Evolutionary conservation across 768 basidiomycete species (phyloP), one percentile per base, ranked within the genome.

Genomic region (Tylopilus rubrobrunneus): DNA sequence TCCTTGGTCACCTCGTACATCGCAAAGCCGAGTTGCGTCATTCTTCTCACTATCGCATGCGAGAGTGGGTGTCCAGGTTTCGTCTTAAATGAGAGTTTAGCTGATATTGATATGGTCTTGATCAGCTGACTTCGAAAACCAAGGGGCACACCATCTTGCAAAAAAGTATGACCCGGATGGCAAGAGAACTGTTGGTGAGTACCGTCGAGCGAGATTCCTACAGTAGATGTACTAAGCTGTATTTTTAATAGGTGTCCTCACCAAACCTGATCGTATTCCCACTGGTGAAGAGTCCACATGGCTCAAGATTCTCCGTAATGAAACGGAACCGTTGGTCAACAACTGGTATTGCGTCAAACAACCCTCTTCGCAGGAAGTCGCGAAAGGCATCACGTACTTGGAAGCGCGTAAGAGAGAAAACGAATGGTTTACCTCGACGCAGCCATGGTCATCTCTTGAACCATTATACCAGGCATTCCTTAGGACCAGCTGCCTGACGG

Each of bases 111-210:
- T n/a, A n/a, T n/a, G n/a, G n/a, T 34, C 43, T 79, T 66, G 65
- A 46, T 17, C 77, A 91, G 89, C 87, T 48, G 87, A 92, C 56
- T 87, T 87, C 19, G 86, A 90, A 59, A 92, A 88, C 41, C 88
- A 91, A 65, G 85, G 84, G 0, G 88, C 88, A 0, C 82, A 85
- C 53, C 72, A 78, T n/a, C 70, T 91, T 0, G 81, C 86, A 0
- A 84, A 83, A 60, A 47, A 70, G 15, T 70, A 78, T 45, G 87
- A 90, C 56, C 80, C 83, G 0, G 69, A 79, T 1, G 87, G 88
- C 0, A 76, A 75, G 47, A 76, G 87, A 5, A 91, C 87, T 0
- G 84, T 90, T 15, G 87, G 89, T 87, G 56, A 14, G 77, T 49
- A 15, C 4, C 61, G 7, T 36, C 27, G 76, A 78, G 82, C 12